These are phyloP conservation scores for Lasiodiplodia sp. DNA, from an alignment of 2,329 filamentous ascomycete species.

Conservation along the genomic window DNA sequence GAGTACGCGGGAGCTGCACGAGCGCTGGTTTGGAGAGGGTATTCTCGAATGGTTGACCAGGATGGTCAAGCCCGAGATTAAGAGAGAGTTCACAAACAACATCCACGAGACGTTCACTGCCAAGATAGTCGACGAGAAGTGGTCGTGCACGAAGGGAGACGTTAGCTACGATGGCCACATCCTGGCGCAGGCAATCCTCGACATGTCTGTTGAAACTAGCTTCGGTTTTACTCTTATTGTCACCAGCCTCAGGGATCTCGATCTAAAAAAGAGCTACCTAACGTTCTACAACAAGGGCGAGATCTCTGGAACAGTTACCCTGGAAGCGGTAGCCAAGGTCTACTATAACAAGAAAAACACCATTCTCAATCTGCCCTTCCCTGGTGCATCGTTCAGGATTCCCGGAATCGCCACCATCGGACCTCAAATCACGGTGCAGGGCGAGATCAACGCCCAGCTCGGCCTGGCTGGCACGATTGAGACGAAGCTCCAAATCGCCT, in stretches of 20 bases:
- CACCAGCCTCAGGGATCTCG: slow-evolving; percentile 34
- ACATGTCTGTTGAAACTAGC: slow-evolving; percentile 37
- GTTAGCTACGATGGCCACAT: slow-evolving; percentile 33
- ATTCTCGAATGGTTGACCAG: slow-evolving; percentile 41
- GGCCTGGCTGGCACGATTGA: neutral
- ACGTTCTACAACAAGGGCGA: slow-evolving; percentile 39
- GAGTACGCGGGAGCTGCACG: slow-evolving; percentile 41
- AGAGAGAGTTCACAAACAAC: slow-evolving; percentile 37
- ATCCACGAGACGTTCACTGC: slow-evolving; percentile 37
- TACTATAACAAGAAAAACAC: slow-evolving; percentile 23
- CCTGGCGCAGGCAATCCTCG: slow-evolving; percentile 34
- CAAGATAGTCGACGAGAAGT: slow-evolving; percentile 37
- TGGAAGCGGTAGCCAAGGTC: slow-evolving; percentile 38
- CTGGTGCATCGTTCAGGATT: neutral
- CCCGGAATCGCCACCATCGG: neutral
- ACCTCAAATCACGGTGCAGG: neutral
- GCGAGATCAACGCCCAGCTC: neutral
- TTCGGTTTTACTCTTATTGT: slow-evolving; percentile 42
- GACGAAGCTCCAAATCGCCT: slow-evolving; percentile 3
- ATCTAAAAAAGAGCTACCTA: slow-evolving; percentile 39
- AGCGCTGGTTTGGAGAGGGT: slow-evolving; percentile 47
- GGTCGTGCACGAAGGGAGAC: slow-evolving; percentile 32
- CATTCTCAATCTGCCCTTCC: neutral
- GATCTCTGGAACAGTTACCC: slow-evolving; percentile 36
- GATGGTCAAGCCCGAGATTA: slow-evolving; percentile 36